A percentile compares a stretch with the other conserved stretches of the same genome.
Conservation (phyloP, 495 filamentous ascomycete species). For the Hyaloscypha bicolor region DNA sequence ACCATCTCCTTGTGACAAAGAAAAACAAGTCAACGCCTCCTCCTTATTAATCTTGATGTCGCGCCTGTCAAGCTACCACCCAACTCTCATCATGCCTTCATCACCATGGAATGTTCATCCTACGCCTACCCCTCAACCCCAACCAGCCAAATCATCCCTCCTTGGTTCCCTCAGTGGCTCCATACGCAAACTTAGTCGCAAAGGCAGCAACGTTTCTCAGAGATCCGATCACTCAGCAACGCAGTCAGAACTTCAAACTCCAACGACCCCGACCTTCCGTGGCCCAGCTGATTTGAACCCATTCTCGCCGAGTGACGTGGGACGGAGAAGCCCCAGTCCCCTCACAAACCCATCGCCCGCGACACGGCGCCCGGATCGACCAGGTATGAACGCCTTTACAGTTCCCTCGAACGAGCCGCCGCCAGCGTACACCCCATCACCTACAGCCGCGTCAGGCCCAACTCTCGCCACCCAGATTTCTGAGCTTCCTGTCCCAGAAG, state of each 20-base stretch:
- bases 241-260: background rate
- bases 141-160: constrained; percentile 14
- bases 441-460: constrained; percentile 31
- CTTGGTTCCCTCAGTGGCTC: constrained; percentile 31
- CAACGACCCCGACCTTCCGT: constrained; percentile 11
- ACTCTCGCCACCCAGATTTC: constrained; percentile 18
- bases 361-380: constrained; percentile 35
- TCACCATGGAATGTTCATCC: constrained; percentile 18
- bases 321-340: constrained; percentile 13
- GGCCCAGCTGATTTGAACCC: constrained; percentile 15
- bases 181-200: constrained; percentile 29
- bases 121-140: background rate
- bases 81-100: constrained; percentile 9
- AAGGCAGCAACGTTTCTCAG: constrained; percentile 22
- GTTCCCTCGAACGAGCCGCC: constrained; percentile 45
- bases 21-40: too few relatives aligned
- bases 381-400: constrained; percentile 41
- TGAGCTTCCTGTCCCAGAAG: constrained; percentile 14
- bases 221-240: constrained; percentile 13
- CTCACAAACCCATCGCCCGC: constrained; percentile 28
- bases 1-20: background rate
- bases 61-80: constrained; percentile 5
- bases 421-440: constrained; percentile 46
- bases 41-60: background rate
- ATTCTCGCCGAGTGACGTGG: background rate